Evolutionary conservation across 202 grass and related monocot genomes (phyloP).

Genomic region (Panicum hallii): DNA sequence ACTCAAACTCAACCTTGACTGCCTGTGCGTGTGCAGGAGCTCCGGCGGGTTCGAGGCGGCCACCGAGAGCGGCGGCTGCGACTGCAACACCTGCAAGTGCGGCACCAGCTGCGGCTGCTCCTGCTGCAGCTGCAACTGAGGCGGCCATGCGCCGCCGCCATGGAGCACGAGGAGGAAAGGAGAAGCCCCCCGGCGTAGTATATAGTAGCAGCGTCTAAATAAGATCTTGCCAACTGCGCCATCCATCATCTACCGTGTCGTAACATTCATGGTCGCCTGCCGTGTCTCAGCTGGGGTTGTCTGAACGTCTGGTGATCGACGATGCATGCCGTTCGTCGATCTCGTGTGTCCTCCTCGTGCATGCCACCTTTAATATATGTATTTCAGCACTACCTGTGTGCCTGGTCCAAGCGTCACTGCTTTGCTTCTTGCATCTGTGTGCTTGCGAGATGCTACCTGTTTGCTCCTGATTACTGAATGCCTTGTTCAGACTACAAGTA

Average conservation of each 20-base stretch:
- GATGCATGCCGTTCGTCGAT: not conserved
- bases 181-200: not conserved
- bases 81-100: constrained; percentile 73
- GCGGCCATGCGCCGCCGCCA: not conserved
- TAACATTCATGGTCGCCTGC: not conserved
- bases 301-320: not conserved
- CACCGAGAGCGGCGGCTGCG: constrained; percentile 63
- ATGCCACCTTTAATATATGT: constrained; percentile 43
- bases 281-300: not conserved
- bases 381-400: not conserved
- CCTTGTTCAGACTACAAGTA: not conserved
- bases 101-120: constrained; percentile 65
- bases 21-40: constrained; percentile 37
- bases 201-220: constrained; percentile 17
- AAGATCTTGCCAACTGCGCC: constrained; percentile 23
- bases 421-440: not conserved
- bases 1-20: not conserved
- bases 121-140: constrained; percentile 78
- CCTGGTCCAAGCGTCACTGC: not conserved
- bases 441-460: not conserved
- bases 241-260: no score
- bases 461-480: not conserved
- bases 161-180: constrained; percentile 26
- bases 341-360: constrained; percentile 21
- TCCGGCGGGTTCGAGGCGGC: constrained; percentile 48